These are phyloP conservation scores for Terfezia boudieri DNA, from an alignment of 495 filamentous ascomycete genomes.

Conservation along the genomic window DNA sequence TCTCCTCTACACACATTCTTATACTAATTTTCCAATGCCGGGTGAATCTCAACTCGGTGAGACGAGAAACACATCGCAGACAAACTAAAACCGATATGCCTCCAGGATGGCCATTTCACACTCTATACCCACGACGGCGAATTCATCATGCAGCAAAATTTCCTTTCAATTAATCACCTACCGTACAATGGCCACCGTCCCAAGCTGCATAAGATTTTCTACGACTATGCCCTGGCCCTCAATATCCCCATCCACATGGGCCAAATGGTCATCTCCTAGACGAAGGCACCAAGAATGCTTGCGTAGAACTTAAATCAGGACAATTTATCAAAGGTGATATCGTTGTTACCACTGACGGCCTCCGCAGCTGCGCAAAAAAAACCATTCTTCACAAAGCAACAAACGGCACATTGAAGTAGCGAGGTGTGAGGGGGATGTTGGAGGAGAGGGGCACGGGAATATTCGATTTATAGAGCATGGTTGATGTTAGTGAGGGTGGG, in stretches of 20 bases:
- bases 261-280: conserved; percentile 37
- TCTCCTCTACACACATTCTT: conserved; percentile 28
- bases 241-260: conserved; percentile 35
- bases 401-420: conserved; percentile 15
- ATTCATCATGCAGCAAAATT: conserved; percentile 13
- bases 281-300: conserved; percentile 30
- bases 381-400: conserved; percentile 39
- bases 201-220: conserved; percentile 38
- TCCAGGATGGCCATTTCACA: conserved; percentile 13
- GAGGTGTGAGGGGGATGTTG: background rate
- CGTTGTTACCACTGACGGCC: conserved; percentile 41
- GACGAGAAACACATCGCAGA: conserved; percentile 9
- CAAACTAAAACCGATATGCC: conserved; percentile 11
- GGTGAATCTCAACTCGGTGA: conserved; percentile 14
- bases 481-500: conserved; percentile 32
- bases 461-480: conserved; percentile 38
- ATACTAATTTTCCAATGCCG: background rate
- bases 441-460: conserved; percentile 28
- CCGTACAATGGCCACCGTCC: conserved; percentile 38
- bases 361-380: conserved; percentile 34
- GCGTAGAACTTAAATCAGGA: conserved; percentile 26
- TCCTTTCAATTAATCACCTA: conserved; percentile 9
- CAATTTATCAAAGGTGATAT: conserved; percentile 32
- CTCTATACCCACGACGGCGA: conserved; percentile 14
- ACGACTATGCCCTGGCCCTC: conserved; percentile 30